phyloP scores from a whole-genome alignment of 2,329 filamentous ascomycete species.

The Ophiostoma fasciatum region DNA sequence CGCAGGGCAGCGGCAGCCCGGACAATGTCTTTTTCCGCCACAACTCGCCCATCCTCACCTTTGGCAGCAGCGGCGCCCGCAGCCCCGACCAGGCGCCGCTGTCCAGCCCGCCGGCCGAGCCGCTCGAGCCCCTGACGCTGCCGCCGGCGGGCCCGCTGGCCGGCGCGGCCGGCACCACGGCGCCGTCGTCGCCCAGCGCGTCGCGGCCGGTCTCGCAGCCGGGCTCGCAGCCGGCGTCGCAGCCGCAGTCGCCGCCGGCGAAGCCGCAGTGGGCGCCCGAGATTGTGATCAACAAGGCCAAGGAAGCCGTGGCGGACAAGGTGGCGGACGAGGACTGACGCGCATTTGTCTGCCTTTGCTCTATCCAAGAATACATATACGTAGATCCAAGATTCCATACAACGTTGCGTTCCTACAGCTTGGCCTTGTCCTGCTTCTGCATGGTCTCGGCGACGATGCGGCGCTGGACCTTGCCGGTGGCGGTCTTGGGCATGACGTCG shows the following conservation, averaged over 20 bases:
- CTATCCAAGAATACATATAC: slow-evolving; percentile 1
- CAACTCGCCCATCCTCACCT: slow-evolving; percentile 63
- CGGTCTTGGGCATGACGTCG: slow-evolving; percentile 75
- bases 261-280: slow-evolving; percentile 23
- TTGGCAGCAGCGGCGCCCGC: slow-evolving; percentile 39
- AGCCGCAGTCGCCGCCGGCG: slow-evolving; percentile 4
- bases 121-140: slow-evolving; percentile 17
- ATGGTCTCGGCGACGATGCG: slow-evolving; percentile 77
- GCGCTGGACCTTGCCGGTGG: slow-evolving; percentile 80
- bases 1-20: slow-evolving; percentile 8
- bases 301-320: slow-evolving; percentile 36
- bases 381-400: too few relatives aligned
- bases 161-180: background rate
- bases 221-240: slow-evolving; percentile 6
- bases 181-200: background rate
- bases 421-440: slow-evolving; percentile 54
- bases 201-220: background rate
- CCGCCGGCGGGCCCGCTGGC: slow-evolving; percentile 5
- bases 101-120: slow-evolving; percentile 31
- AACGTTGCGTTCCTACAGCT: slow-evolving; percentile 26
- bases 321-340: slow-evolving; percentile 34
- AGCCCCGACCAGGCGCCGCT: slow-evolving; percentile 35
- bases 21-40: slow-evolving; percentile 33
- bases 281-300: slow-evolving; percentile 33
- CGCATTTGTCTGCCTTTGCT: background rate